phyloP scores from a whole-genome alignment of 2,329 filamentous ascomycete genomes.

The Aureobasidium mangrovei region DNA sequence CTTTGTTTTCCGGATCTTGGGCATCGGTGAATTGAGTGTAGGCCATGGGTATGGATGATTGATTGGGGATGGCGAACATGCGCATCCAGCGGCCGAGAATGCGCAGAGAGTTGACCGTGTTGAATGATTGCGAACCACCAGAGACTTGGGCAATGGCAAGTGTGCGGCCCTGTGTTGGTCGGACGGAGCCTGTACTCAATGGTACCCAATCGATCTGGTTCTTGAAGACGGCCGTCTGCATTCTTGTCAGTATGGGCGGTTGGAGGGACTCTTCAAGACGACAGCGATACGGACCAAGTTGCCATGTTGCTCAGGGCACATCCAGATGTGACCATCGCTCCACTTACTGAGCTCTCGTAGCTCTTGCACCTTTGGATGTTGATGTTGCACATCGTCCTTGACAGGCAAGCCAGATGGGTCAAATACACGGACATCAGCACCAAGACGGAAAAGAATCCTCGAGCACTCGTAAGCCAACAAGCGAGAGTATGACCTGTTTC shows the following conservation, averaged over 20 bases:
- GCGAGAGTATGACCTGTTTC: conserved; percentile 48
- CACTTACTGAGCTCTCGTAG: conserved; percentile 51
- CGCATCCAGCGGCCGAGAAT: conserved; percentile 62
- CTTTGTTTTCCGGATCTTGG: conserved; percentile 29
- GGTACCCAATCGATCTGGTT: conserved; percentile 66
- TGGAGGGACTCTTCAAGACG: neutral
- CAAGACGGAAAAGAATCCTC: conserved; percentile 54
- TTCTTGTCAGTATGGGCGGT: conserved; percentile 4
- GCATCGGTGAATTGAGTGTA: conserved; percentile 51
- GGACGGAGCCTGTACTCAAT: conserved; percentile 50
- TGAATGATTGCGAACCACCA: conserved; percentile 59
- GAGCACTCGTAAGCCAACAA: conserved; percentile 52
- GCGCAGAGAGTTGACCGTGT: conserved; percentile 56
- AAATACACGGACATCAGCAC: conserved; percentile 57
- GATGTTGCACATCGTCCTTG: conserved; percentile 53
- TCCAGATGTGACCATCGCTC: conserved; percentile 60
- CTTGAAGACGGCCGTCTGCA: conserved; percentile 55
- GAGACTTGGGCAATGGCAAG: conserved; percentile 54
- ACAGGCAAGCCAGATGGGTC: conserved; percentile 50
- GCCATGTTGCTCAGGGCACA: conserved; percentile 58
- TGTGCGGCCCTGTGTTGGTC: conserved; percentile 58
- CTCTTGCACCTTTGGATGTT: conserved; percentile 54
- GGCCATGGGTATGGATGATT: conserved; percentile 54
- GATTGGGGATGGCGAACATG: conserved; percentile 60
- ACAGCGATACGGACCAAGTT: conserved; percentile 40